Percentiles rank a stretch among this genome's conserved stretches.
Evolutionary conservation across 2,329 filamentous ascomycete genomes (phyloP).

Genomic region (Xylaria multiplex): DNA sequence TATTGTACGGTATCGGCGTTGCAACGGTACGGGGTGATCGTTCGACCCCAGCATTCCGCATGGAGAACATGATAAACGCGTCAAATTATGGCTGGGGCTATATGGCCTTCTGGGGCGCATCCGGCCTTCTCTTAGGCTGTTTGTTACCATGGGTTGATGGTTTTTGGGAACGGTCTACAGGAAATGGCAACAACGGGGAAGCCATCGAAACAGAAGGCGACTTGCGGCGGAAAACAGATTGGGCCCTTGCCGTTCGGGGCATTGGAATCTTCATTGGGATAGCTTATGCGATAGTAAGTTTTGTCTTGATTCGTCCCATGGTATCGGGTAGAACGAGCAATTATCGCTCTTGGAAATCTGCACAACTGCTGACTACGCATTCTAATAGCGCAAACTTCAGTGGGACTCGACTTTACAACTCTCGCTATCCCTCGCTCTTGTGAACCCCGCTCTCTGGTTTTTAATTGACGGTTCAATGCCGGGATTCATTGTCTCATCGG

Average conservation of each 20-base stretch:
- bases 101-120: conserved; percentile 81
- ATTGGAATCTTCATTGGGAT: conserved; percentile 71
- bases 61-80: conserved; percentile 57
- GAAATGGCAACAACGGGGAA: conserved; percentile 41
- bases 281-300: conserved; percentile 70
- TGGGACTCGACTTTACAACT: conserved; percentile 97
- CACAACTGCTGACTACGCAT: conserved; percentile 31
- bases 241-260: conserved; percentile 72
- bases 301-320: neutral
- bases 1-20: conserved; percentile 84
- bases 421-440: conserved; percentile 86
- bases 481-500: conserved; percentile 81
- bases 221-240: conserved; percentile 59
- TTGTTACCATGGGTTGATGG: conserved; percentile 86
- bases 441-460: conserved; percentile 96
- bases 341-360: neutral
- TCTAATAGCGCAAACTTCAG: conserved; percentile 78
- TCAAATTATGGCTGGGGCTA: conserved; percentile 69
- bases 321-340: neutral
- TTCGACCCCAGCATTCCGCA: conserved; percentile 66
- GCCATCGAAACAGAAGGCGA: conserved; percentile 40
- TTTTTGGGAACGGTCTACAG: conserved; percentile 70
- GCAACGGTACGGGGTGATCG: conserved; percentile 79
- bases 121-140: conserved; percentile 80
- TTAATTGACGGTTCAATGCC: conserved; percentile 89